Conservation (phyloP, 495 filamentous ascomycete genomes). For the Tirmania nivea region DNA sequence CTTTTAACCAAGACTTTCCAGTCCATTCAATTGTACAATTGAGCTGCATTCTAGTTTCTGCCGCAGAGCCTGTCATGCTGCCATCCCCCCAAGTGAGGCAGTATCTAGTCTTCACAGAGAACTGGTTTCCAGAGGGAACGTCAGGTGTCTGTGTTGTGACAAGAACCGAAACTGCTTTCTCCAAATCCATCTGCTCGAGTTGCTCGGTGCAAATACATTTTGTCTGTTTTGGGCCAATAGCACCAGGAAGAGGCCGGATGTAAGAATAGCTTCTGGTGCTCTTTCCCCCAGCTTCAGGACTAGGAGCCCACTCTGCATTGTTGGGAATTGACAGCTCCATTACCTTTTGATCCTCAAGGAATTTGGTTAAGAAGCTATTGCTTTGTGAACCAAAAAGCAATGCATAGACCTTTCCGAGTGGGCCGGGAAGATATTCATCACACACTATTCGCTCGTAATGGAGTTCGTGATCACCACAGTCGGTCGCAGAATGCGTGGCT, state of each 20-base stretch:
- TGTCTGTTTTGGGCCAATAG: slow-evolving; percentile 84
- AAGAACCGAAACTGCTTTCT: slow-evolving; percentile 61
- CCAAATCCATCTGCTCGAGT: slow-evolving; percentile 62
- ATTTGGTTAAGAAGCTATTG: slow-evolving; percentile 59
- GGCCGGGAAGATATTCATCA: slow-evolving; percentile 70
- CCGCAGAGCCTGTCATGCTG: slow-evolving; percentile 27
- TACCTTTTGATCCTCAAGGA: slow-evolving; percentile 70
- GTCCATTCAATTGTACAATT: slow-evolving; percentile 88
- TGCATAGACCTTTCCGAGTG: slow-evolving; percentile 78
- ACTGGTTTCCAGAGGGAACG: slow-evolving; percentile 84
- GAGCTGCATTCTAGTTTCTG: slow-evolving; percentile 51
- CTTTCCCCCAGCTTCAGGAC: slow-evolving; percentile 45
- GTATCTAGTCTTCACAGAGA: slow-evolving; percentile 78
- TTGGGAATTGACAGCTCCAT: slow-evolving; percentile 54
- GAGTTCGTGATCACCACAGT: slow-evolving; percentile 49
- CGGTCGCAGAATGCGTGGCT: slow-evolving; percentile 58
- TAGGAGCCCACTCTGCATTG: slow-evolving; percentile 26
- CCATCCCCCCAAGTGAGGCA: slow-evolving; percentile 77
- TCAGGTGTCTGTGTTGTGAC: slow-evolving; percentile 78
- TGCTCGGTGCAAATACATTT: slow-evolving; percentile 79
- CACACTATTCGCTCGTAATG: slow-evolving; percentile 72
- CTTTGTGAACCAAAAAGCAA: slow-evolving; percentile 67
- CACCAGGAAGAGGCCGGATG: slow-evolving; percentile 67
- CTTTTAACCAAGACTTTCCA: slow-evolving; percentile 95
- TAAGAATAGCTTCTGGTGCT: slow-evolving; percentile 60